phyloP scores from a whole-genome alignment of 2,329 filamentous ascomycete species.

The Trichoderma cornu-damae region DNA sequence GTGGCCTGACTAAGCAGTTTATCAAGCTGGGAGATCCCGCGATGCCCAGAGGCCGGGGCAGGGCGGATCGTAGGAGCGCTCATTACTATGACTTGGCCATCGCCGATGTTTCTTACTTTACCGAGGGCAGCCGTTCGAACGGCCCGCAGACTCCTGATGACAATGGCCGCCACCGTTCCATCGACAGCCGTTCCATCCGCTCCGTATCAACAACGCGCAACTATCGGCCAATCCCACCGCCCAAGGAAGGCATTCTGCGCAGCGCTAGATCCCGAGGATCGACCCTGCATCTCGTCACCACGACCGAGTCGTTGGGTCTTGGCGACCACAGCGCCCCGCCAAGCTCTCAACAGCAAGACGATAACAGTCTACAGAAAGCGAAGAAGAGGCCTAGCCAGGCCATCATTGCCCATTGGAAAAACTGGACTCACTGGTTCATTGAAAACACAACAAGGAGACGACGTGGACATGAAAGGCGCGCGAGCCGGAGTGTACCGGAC shows the following conservation, averaged over 20 bases:
- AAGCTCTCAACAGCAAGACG: conserved; percentile 28
- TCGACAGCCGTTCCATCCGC: conserved; percentile 73
- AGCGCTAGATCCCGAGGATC: conserved; percentile 73
- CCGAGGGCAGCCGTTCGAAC: conserved; percentile 53
- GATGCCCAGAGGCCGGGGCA: conserved; percentile 63
- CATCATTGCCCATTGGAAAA: conserved; percentile 57
- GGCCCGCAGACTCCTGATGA: conserved; percentile 29
- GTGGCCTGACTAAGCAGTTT: conserved; percentile 45
- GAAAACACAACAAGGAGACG: conserved; percentile 53
- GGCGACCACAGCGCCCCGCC: conserved; percentile 23
- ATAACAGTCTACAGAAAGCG: conserved; percentile 40
- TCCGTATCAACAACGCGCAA: conserved; percentile 73
- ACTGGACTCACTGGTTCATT: conserved; percentile 59
- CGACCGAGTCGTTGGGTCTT: conserved; percentile 46
- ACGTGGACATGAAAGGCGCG: conserved; percentile 44
- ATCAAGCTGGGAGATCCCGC: conserved; percentile 41
- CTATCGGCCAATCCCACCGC: conserved; percentile 71
- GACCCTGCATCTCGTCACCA: conserved; percentile 78
- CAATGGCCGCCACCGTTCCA: conserved; percentile 57
- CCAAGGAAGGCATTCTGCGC: conserved; percentile 70
- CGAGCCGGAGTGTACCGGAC: conserved; percentile 56
- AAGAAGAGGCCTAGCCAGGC: conserved; percentile 55
- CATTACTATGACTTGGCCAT: conserved; percentile 60
- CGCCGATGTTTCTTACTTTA: conserved; percentile 71
- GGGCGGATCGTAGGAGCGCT: conserved; percentile 69